These are phyloP conservation scores for Aureobasidium sp. DNA, from an alignment of 2,329 filamentous ascomycete species.

Conservation along the genomic window DNA sequence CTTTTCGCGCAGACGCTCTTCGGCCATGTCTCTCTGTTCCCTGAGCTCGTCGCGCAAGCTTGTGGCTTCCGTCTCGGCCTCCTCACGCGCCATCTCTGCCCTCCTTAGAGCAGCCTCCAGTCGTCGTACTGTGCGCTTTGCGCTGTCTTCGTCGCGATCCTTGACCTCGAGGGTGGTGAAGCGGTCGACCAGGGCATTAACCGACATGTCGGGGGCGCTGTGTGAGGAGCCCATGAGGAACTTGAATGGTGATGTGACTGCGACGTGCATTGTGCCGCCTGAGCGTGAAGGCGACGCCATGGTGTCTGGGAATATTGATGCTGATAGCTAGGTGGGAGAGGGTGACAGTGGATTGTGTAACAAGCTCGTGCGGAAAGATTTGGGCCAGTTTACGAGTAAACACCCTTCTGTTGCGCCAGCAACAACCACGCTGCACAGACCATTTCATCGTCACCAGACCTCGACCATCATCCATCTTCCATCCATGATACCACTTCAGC, in stretches of 20 bases:
- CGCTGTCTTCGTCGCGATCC: slow-evolving; percentile 36
- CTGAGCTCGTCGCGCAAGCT: slow-evolving; percentile 56
- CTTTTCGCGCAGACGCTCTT: slow-evolving; percentile 59
- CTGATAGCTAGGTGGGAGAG: neutral
- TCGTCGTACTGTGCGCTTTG: slow-evolving; percentile 34
- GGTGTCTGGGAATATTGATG: neutral
- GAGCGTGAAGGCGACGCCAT: slow-evolving; percentile 8
- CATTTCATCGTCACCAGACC: neutral
- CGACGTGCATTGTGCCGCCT: slow-evolving; percentile 9
- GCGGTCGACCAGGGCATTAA: slow-evolving; percentile 52
- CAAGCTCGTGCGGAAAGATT: slow-evolving; percentile 1
- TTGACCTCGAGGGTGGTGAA: slow-evolving; percentile 61
- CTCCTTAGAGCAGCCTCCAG: slow-evolving; percentile 39
- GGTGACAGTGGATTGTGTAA: neutral
- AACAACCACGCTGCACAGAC: slow-evolving; percentile 2
- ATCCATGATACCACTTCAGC: neutral
- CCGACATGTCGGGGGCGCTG: slow-evolving; percentile 15
- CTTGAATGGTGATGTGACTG: slow-evolving; percentile 8
- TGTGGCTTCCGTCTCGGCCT: slow-evolving; percentile 62
- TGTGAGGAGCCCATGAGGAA: slow-evolving; percentile 11
- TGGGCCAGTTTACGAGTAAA: neutral
- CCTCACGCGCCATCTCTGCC: slow-evolving; percentile 47
- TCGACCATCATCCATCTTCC: neutral
- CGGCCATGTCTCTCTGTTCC: slow-evolving; percentile 53
- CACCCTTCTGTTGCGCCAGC: neutral